Evolutionary conservation across 768 basidiomycete species (phyloP).

Genomic region (Psilocybe tampanensis): DNA sequence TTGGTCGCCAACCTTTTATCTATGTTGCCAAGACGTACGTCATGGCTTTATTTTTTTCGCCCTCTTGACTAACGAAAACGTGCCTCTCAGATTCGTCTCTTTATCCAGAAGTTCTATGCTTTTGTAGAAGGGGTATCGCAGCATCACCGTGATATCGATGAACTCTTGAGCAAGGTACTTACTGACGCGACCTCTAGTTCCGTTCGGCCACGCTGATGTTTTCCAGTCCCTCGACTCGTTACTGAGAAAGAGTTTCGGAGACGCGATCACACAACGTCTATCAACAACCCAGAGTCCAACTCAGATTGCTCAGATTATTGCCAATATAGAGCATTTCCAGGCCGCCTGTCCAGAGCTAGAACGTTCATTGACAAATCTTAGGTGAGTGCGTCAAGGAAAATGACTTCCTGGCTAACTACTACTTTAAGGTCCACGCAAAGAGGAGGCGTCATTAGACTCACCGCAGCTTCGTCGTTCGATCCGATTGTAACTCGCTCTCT

Average conservation of each 20-base stretch:
- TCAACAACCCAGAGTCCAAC: constrained; percentile 77
- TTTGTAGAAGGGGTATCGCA: constrained; percentile 96
- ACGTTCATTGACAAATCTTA: constrained; percentile 77
- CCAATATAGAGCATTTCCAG: constrained; percentile 92
- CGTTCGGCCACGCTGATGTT: background rate
- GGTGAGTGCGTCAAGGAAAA: constrained; percentile 44
- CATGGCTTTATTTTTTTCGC: background rate
- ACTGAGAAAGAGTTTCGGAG: constrained; percentile 74
- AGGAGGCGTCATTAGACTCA: constrained; percentile 78
- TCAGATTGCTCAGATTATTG: constrained; percentile 91
- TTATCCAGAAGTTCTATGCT: constrained; percentile 94
- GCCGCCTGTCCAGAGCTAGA: constrained; percentile 84
- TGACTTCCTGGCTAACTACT: background rate
- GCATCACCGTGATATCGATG: constrained; percentile 90
- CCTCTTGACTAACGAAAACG: background rate
- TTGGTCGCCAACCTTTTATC: constrained; percentile 94
- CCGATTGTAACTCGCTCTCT: constrained; percentile 69
- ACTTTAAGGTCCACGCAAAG: constrained; percentile 72
- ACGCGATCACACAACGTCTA: constrained; percentile 75
- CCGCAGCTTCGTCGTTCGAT: constrained; percentile 65
- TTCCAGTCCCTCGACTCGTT: constrained; percentile 83
- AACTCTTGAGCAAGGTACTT: constrained; percentile 80
- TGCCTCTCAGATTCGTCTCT: constrained; percentile 70
- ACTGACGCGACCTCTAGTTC: background rate
- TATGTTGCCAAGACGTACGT: constrained; percentile 88